Base-by-base conservation (phyloP, 1,284 basidiomycete species). In the Entoloma clypeatum region DNA sequence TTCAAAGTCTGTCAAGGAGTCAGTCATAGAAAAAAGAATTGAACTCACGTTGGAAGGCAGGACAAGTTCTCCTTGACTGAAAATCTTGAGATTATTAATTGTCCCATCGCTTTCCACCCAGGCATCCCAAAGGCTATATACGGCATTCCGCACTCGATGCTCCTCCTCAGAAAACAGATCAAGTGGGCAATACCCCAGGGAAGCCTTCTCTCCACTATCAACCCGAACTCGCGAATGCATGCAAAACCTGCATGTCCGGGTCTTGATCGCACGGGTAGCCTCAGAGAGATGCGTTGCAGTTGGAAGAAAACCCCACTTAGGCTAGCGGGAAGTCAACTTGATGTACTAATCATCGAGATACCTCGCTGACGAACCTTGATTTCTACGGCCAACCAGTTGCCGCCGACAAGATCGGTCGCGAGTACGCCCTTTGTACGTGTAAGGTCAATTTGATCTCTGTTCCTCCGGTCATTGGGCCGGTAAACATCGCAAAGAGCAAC, bases 241-340 rank as follows among this genome's bases (percentile, higher is more conserved):
- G 59, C 90, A 92, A 61, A 89, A 93, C 48, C 92, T 76, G 66
- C 91, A 93, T 22, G 83, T 81, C 19, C 63, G 65, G 4, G 71
- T 71, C 68, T 95, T 96, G 55, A 80, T 65, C 0, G 56, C 46
- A 11, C 63, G 68, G 1, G 80, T 85, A 36, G 67, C 64, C 2
- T 67, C 54, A 0, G 89, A 80, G 34, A 88, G 67, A 64, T 82
- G 71, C 7, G 57, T 50, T 11, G 72, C 49, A 18, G 69, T 69
- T 5, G 92, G 91, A 21, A 95, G 63, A 63, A 96, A 95, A 3
- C 81, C 91, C 92, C 92, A 96, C 69, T 96, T 96, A 31, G 92
- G 92, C 92, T 95, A 52, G 32, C 26, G 34, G 18, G 16, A 32
- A 36, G 17, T 41, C 31, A 24, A 33, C 14, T 14, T 10, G 30